Evolutionary conservation across 2,329 filamentous ascomycete genomes (phyloP), one percentile per base, ranked within the genome.

Genomic region (Ophiostoma pallidulum): DNA sequence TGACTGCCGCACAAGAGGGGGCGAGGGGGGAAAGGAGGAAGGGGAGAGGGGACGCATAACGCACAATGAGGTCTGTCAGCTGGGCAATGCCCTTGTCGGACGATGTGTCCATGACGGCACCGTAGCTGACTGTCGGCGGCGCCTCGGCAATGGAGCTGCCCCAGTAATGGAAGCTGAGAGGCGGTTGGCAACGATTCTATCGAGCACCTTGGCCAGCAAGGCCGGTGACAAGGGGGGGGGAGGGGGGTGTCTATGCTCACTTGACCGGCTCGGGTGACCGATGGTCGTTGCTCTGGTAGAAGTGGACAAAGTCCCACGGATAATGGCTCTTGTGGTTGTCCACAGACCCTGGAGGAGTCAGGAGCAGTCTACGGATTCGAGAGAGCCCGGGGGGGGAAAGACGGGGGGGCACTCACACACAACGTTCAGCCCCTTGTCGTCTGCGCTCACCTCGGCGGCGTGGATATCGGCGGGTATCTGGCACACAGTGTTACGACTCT

Each of bases 251-350:
- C n/a, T n/a, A n/a, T n/a, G n/a, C 65, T 50, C 55, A 66, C 62
- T 59, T 56, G 36, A 64, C 57, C 38, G 51, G 48, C 56, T 71
- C 65, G 35, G 62, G 49, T 22, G 54, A 38, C 41, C 65, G 60
- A 20, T 59, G 51, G 49, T 64, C 54, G 26, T 61, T 54, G 39
- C 60, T 57, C 16, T 66, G 57, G 58, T 79, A 72, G 44, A 63
- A 64, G 48, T 68, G 57, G 49, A 86, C 68, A 69, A 84, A 86
- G 3, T 72, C 63, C 72, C 75, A 82, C 1, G 71, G 60, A 59
- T 89, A 94, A 20, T 70, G 64, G 63, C 85, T 89, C 38, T 70
- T 59, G 62, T 94, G 89, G 1, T 70, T 71, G 59, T 85, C 82
- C 51, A 72, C 70, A 47, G 74, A 73, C 82, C 83, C 83, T 86